Evolutionary conservation across 148 eudicot species (phyloP).

Genomic region (Drosera capensis): DNA sequence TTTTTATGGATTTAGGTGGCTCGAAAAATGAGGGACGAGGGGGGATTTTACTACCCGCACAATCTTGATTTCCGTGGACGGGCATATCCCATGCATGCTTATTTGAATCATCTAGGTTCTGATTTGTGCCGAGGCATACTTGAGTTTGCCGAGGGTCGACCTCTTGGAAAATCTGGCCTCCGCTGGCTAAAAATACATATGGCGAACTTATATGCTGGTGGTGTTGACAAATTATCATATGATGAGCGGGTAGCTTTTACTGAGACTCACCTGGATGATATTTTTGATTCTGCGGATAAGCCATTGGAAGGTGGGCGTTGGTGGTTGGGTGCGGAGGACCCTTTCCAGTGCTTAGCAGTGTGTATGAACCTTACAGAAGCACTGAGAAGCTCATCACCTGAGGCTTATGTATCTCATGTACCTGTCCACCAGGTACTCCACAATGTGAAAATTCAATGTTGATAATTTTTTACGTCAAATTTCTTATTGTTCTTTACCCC

Average conservation of each 20-base stretch:
- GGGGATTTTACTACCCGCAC: conserved; percentile 78
- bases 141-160: conserved; percentile 85
- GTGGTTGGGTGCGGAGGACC: conserved; percentile 95
- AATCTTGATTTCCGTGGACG: conserved; percentile 93
- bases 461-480: neutral
- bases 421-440: conserved; percentile 77
- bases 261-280: conserved; percentile 59
- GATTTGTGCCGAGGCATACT: conserved; percentile 83
- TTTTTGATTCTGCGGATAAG: conserved; percentile 84
- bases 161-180: conserved; percentile 65
- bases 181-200: conserved; percentile 72
- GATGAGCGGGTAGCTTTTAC: conserved; percentile 61
- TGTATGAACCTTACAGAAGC: conserved; percentile 72
- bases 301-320: conserved; percentile 84
- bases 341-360: conserved; percentile 77
- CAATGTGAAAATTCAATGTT: neutral
- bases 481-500: neutral
- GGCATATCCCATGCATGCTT: conserved; percentile 94
- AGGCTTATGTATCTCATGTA: conserved; percentile 50
- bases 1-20: conserved; percentile 42
- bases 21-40: conserved; percentile 82
- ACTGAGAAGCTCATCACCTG: conserved; percentile 70
- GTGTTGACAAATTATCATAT: conserved; percentile 73
- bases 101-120: conserved; percentile 91
- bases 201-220: conserved; percentile 78